phyloP scores from a whole-genome alignment of 108 stramenopile genomes.

The Nitzschia sp. region DNA sequence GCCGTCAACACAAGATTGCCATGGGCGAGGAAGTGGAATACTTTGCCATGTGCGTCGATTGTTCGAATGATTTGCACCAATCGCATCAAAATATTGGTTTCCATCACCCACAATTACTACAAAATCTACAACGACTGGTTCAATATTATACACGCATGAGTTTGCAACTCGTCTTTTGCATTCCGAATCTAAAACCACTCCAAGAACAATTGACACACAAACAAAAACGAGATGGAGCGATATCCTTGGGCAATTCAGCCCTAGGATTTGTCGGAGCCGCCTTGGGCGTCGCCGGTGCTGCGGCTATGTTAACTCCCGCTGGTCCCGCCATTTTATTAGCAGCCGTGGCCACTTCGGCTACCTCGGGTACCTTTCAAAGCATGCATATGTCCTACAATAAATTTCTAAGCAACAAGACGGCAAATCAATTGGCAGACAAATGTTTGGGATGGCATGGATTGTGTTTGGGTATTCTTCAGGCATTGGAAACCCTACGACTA shows the following conservation, averaged over 20 bases:
- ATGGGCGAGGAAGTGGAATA: slow-evolving; percentile 5
- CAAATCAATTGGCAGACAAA: slow-evolving; percentile 31
- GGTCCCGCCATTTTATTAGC: slow-evolving; percentile 32
- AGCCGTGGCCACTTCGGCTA: slow-evolving; percentile 34
- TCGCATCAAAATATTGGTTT: slow-evolving; percentile 5
- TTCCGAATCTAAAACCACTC: slow-evolving; percentile 22
- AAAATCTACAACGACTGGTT: slow-evolving; percentile 26
- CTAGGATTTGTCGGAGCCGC: slow-evolving; percentile 41
- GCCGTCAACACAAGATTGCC: slow-evolving; percentile 20
- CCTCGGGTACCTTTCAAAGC: slow-evolving; percentile 30
- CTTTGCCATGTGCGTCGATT: slow-evolving; percentile 42
- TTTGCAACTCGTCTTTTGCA: slow-evolving; percentile 33
- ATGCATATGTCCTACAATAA: slow-evolving; percentile 18
- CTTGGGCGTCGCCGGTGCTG: slow-evolving; percentile 38
- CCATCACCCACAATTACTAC: slow-evolving; percentile 33
- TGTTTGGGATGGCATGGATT: slow-evolving; percentile 40
- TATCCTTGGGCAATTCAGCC: slow-evolving; percentile 24
- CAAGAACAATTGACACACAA: slow-evolving; percentile 14
- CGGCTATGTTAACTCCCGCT: slow-evolving; percentile 35
- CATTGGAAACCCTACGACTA: slow-evolving; percentile 18
- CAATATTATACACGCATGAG: slow-evolving; percentile 32
- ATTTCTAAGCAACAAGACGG: slow-evolving; percentile 10
- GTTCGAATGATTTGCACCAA: slow-evolving; percentile 26
- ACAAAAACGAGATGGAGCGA: slow-evolving; percentile 23
- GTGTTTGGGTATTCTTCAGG: slow-evolving; percentile 35